A percentile compares a stretch with the other conserved stretches of the same genome.
Conservation (phyloP, 2,329 filamentous ascomycete genomes). For the Allantophomopsis lycopodina region DNA sequence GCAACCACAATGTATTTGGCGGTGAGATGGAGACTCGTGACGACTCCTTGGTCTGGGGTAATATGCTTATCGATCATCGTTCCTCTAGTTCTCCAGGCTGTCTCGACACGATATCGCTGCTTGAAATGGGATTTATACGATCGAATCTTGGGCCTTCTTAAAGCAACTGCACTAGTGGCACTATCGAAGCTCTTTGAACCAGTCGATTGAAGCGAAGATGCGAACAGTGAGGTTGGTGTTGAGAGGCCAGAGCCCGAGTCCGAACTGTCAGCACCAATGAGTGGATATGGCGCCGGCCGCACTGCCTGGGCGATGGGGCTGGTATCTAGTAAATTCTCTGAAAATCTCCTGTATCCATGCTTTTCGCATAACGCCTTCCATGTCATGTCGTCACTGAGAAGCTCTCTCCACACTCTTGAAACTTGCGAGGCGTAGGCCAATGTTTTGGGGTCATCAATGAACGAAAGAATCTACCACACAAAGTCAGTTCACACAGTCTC, state of each 20-base stretch:
- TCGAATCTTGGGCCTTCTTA: constrained; percentile 48
- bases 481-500: constrained; percentile 4
- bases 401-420: constrained; percentile 85
- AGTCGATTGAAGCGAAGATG: constrained; percentile 29
- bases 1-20: constrained; percentile 95
- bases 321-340: constrained; percentile 10
- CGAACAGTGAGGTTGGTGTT: constrained; percentile 1
- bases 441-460: constrained; percentile 92
- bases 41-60: constrained; percentile 90
- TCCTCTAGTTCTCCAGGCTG: constrained; percentile 91
- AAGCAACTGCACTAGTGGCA: constrained; percentile 21
- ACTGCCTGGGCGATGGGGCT: constrained; percentile 3
- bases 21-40: constrained; percentile 89
- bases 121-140: constrained; percentile 97
- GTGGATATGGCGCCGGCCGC: constrained; percentile 15
- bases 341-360: constrained; percentile 65
- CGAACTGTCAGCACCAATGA: constrained; percentile 5
- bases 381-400: constrained; percentile 91
- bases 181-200: constrained; percentile 42
- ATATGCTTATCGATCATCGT: constrained; percentile 73
- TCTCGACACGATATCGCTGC: constrained; percentile 91
- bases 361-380: constrained; percentile 98
- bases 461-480: constrained; percentile 64
- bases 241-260: constrained; percentile 3
- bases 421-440: constrained; percentile 89